Base-by-base conservation (phyloP, 2,329 filamentous ascomycete genomes). In the Simplicillium sp. region DNA sequence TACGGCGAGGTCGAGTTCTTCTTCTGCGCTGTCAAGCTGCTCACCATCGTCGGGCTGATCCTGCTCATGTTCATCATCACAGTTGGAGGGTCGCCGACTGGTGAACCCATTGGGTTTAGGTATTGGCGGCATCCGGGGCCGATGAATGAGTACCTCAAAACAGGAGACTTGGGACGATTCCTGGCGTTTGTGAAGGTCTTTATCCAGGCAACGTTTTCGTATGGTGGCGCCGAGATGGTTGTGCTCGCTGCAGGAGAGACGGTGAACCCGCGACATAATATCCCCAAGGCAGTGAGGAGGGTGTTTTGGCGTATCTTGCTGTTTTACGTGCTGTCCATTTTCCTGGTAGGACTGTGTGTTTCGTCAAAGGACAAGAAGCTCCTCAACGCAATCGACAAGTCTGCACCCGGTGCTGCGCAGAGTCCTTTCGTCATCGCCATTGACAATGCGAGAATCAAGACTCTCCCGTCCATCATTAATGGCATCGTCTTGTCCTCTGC, bases 341-440 rank as follows among this genome's bases (percentile, higher is more conserved):
- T 68, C 38, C 56, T 61, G 17, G 58, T 67, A 31, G 56, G 61
- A 3, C 51, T 63, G 16, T 58, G 57, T 40, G 57, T 61, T 34
- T 58, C 61, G 3, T 64, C 59, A 25, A 52, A 61, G 18, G 58
- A 64, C 32, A 44, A 49, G 0, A 54, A 57, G 2, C 52, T 70
- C 9, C 44, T 55, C 14, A 80, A 75, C 16, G 74, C 77, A 47
- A 66, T 67, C 44, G 67, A 73, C 2, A 48, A 39, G 11, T 49
- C 50, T n/a, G 52, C 57, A 1, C 46, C 73, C 3, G 56, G 56
- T 16, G 53, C 54, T n/a, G 57, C 55, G 3, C 69, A 71, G 3
- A 76, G 71, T 20, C 75, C 74, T 1, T 79, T 75, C 50, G 73
- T 78, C 37, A 75, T 79, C 48, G 73, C 73, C 28, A 75, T 78